Percentiles rank a stretch among this genome's conserved stretches.
Conservation (phyloP, 805 yeast genomes). For the Candida quercuum region DNA sequence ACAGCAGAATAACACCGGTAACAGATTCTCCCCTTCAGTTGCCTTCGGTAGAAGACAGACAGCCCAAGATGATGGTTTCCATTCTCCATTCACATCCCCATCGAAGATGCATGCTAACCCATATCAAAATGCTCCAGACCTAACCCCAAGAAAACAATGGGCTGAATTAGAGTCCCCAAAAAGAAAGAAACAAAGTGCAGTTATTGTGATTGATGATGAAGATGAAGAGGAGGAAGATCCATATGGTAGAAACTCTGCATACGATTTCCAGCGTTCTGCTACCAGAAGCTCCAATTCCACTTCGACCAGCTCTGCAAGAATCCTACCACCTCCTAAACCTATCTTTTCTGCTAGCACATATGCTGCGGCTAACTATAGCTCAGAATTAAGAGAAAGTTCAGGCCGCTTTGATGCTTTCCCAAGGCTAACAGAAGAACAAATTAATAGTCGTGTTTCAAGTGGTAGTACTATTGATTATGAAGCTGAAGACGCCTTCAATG, state of each 20-base stretch:
- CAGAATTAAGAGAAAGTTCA: background rate
- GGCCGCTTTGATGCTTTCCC: constrained; percentile 8
- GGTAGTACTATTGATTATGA: constrained; percentile 22
- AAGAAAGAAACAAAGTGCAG: constrained; percentile 46
- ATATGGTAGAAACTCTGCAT: constrained; percentile 6
- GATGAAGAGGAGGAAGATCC: constrained; percentile 26
- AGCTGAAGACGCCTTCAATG: constrained; percentile 12
- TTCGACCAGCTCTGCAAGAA: constrained; percentile 32
- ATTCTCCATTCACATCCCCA: constrained; percentile 31
- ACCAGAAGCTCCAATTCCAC: constrained; percentile 25
- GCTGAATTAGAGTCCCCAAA: constrained; percentile 71
- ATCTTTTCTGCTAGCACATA: constrained; percentile 57
- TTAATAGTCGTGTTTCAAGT: constrained; percentile 23
- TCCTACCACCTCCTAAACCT: constrained; percentile 61
- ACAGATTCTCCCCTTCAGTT: constrained; percentile 39
- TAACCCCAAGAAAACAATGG: constrained; percentile 59
- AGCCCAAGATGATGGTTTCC: constrained; percentile 14
- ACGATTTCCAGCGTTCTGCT: constrained; percentile 32
- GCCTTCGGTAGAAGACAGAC: constrained; percentile 29
- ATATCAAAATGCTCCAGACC: constrained; percentile 1
- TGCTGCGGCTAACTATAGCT: constrained; percentile 45
- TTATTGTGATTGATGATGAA: constrained; percentile 40
- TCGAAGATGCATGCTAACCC: constrained; percentile 3
- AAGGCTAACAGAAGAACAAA: constrained; percentile 15
- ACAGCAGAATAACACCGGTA: constrained; percentile 5